A percentile compares a stretch with the other conserved stretches of the same genome.
phyloP scores from a whole-genome alignment of 1,284 basidiomycete species.

The Spongiforma sp. region DNA sequence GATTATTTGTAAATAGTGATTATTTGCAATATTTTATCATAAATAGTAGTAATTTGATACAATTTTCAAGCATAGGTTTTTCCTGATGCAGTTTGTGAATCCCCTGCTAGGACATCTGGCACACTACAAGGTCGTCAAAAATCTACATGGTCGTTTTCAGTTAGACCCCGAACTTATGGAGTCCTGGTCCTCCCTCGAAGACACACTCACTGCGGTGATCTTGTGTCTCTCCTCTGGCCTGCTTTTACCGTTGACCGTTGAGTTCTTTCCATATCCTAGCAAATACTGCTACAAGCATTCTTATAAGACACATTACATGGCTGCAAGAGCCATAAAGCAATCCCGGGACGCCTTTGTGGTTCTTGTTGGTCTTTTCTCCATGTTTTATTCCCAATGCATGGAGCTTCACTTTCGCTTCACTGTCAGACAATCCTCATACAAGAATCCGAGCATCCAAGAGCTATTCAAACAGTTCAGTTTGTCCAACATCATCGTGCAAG shows the following conservation, averaged over 20 bases:
- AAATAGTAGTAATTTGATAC: too few species aligned
- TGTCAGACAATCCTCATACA: background rate
- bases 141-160: background rate
- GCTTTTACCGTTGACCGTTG: background rate
- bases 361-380: background rate
- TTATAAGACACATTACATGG: background rate
- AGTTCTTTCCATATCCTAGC: background rate
- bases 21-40: too few species aligned
- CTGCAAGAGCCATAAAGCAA: background rate
- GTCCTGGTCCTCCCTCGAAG: background rate
- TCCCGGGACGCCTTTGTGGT: background rate
- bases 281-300: background rate
- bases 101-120: too few species aligned
- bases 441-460: background rate
- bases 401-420: background rate
- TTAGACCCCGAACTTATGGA: background rate
- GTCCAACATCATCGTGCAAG: background rate
- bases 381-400: background rate
- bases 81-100: too few species aligned
- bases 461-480: background rate
- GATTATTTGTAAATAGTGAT: too few species aligned
- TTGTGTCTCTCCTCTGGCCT: background rate
- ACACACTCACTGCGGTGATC: background rate
- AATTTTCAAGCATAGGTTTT: too few species aligned
- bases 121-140: background rate